Percentiles rank a stretch among this genome's conserved stretches.
Evolutionary conservation across 2,329 filamentous ascomycete species (phyloP).

Genomic region (Aspergillus ibericus): DNA sequence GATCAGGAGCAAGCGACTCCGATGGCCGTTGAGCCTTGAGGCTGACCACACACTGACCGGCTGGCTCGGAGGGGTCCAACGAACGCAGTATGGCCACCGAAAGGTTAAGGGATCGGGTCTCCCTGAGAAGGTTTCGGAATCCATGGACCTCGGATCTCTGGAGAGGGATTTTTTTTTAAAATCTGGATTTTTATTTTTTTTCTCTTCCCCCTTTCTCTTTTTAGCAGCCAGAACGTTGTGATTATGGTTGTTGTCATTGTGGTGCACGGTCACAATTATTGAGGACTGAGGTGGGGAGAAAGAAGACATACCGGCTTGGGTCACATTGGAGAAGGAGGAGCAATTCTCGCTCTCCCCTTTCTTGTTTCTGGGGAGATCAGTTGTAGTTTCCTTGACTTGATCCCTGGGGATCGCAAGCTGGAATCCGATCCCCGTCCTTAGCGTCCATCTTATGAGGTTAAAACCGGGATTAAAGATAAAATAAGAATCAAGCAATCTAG

Average conservation of each 20-base stretch:
- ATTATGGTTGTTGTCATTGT: background rate
- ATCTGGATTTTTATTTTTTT: no score
- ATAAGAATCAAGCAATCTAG: background rate
- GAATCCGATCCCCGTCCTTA: background rate
- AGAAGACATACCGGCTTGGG: background rate
- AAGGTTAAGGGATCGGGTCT: background rate
- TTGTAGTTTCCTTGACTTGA: background rate
- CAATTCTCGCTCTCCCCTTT: background rate
- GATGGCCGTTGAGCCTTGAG: background rate
- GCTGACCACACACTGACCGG: background rate
- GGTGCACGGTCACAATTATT: background rate
- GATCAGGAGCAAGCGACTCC: background rate
- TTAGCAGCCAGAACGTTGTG: background rate
- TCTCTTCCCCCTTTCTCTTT: no score
- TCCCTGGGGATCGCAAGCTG: background rate
- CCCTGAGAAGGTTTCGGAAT: background rate
- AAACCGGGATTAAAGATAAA: background rate
- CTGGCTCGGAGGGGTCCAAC: background rate
- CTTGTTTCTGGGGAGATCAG: background rate
- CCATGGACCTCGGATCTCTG: background rate
- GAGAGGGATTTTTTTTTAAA: background rate
- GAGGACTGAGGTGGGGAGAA: background rate
- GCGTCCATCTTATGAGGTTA: background rate
- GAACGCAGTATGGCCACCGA: background rate
- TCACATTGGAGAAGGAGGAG: background rate